A percentile compares a stretch with the other conserved stretches of the same genome.
These are phyloP conservation scores for Neopestalotiopsis sp. DNA, from an alignment of 2,329 filamentous ascomycete species.

Conservation along the genomic window DNA sequence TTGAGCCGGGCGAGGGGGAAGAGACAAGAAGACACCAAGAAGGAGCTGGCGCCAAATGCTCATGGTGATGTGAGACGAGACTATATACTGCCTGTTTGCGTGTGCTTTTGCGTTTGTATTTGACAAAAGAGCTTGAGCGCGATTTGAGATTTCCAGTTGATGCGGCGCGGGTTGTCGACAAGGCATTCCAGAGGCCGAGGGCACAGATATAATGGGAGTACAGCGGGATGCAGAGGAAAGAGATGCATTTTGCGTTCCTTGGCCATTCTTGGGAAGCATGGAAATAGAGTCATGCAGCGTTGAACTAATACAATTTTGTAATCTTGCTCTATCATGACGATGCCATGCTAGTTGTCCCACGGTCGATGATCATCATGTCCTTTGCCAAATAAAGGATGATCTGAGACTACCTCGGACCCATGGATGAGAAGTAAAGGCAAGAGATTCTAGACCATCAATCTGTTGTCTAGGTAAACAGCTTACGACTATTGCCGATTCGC, in stretches of 20 bases:
- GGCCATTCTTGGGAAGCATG: neutral
- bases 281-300: neutral
- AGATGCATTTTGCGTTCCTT: neutral
- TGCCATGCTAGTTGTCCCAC: neutral
- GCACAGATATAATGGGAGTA: neutral
- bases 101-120: conserved; percentile 7
- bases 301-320: conserved; percentile 2
- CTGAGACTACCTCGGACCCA: too few relatives aligned
- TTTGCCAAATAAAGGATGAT: too few relatives aligned
- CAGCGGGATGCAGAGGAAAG: conserved; percentile 1
- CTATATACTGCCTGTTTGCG: conserved; percentile 10
- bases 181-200: neutral
- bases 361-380: too few relatives aligned
- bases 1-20: conserved; percentile 5
- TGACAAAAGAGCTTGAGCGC: conserved; percentile 5
- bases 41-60: neutral
- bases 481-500: too few relatives aligned
- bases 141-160: neutral
- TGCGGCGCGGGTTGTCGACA: neutral
- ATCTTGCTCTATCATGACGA: neutral
- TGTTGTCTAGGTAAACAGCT: too few relatives aligned
- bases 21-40: neutral
- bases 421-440: too few relatives aligned
- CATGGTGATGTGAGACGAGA: conserved; percentile 2
- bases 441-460: too few relatives aligned